phyloP scores from a whole-genome alignment of 805 yeast species.

The Ogataea pilisensis region DNA sequence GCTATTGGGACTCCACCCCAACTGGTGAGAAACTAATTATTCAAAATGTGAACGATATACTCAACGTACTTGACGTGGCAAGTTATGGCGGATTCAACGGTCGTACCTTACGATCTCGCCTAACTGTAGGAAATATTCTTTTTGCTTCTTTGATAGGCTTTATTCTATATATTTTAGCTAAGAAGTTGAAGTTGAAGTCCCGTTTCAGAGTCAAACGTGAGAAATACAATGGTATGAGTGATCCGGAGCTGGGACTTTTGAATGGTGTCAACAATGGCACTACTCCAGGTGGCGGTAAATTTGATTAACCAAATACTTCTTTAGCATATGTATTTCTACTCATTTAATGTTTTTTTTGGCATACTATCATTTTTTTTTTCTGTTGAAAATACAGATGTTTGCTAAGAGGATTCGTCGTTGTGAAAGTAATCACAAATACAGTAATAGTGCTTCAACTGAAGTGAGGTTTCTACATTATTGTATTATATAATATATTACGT shows the following conservation, averaged over 20 bases:
- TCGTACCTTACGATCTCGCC: conserved; percentile 6
- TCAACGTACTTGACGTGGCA: conserved; percentile 10
- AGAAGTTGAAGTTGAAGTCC: not conserved
- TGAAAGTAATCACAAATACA: too few species aligned
- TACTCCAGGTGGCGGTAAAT: not conserved
- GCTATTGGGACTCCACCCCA: conserved; percentile 20
- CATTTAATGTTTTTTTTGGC: not conserved
- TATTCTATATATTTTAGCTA: not conserved
- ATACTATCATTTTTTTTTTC: not conserved
- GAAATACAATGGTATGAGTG: not conserved
- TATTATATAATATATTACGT: too few species aligned
- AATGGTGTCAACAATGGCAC: not conserved
- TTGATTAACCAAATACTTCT: too few species aligned
- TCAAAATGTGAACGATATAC: conserved; percentile 5
- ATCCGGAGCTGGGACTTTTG: conserved; percentile 2
- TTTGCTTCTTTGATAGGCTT: not conserved
- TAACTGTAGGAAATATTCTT: conserved; percentile 3
- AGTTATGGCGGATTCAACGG: conserved; percentile 7
- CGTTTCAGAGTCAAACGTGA: not conserved
- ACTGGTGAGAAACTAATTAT: conserved; percentile 10
- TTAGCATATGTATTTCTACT: not conserved
- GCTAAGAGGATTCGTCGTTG: too few species aligned
- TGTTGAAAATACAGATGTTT: too few species aligned
- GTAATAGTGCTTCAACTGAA: too few species aligned
- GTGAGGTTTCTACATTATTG: too few species aligned